A percentile compares a stretch with the other conserved stretches of the same genome.
Evolutionary conservation across 352 stramenopile species (phyloP).

Genomic region (Globisporangium uncinulatum): DNA sequence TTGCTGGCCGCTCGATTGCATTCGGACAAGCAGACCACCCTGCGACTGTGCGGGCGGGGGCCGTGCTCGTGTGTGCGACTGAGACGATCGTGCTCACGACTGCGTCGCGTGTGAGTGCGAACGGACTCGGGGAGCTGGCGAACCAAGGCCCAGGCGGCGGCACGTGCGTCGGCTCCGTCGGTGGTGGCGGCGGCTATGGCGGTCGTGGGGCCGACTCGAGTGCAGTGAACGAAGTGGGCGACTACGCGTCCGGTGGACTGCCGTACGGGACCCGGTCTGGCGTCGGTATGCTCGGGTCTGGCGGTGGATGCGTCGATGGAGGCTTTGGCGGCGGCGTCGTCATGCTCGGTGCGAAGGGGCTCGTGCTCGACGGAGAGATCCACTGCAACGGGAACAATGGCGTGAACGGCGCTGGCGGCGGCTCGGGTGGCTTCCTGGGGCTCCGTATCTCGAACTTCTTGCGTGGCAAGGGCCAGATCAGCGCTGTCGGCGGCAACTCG

Average conservation of each 20-base stretch:
- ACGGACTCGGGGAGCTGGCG: conserved; percentile 51
- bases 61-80: conserved; percentile 54
- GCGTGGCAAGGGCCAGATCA: conserved; percentile 54
- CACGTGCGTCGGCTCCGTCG: conserved; percentile 47
- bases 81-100: conserved; percentile 37
- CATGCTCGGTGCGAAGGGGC: conserved; percentile 46
- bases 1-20: conserved; percentile 44
- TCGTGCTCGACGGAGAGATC: conserved; percentile 70
- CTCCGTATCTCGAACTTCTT: conserved; percentile 55
- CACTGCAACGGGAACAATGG: conserved; percentile 61
- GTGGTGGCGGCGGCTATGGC: conserved; percentile 64
- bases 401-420: conserved; percentile 51
- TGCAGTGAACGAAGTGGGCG: conserved; percentile 35
- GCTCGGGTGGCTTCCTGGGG: conserved; percentile 67
- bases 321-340: conserved; percentile 66
- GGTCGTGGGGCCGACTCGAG: conserved; percentile 67
- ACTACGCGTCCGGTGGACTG: conserved; percentile 58
- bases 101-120: conserved; percentile 42
- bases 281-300: conserved; percentile 62
- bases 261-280: conserved; percentile 63
- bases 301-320: conserved; percentile 59
- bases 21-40: conserved; percentile 31
- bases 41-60: conserved; percentile 36
- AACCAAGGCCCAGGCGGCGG: conserved; percentile 64
- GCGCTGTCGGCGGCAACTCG: conserved; percentile 58